Percentiles rank a stretch among this genome's conserved stretches.
Conservation (phyloP, 1,139 yeast genomes). For the Tardiomyces blankii region DNA sequence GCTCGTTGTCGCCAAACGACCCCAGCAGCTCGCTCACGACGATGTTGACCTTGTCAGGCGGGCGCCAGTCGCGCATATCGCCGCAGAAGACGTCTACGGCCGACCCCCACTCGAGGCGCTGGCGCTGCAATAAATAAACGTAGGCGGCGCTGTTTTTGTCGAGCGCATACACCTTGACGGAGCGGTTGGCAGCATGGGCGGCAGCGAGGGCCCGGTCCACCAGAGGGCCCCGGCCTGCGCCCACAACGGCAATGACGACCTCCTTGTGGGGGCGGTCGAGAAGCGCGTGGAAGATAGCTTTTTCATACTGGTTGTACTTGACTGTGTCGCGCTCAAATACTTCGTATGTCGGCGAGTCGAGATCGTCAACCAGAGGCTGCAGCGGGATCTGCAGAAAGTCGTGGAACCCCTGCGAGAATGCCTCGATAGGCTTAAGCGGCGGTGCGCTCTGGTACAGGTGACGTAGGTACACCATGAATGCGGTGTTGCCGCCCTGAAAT, state of each 20-base stretch:
- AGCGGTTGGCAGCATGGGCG: slow-evolving; percentile 24
- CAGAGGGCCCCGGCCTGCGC: slow-evolving; percentile 83
- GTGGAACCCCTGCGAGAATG: slow-evolving; percentile 26
- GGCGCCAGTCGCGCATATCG: slow-evolving; percentile 47
- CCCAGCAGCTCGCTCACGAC: slow-evolving; percentile 77
- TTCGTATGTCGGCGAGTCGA: slow-evolving; percentile 50
- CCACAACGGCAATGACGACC: slow-evolving; percentile 45
- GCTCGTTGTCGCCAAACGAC: slow-evolving; percentile 85
- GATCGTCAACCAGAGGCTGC: slow-evolving; percentile 52
- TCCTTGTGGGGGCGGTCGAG: slow-evolving; percentile 23
- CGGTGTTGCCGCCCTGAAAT: slow-evolving; percentile 30
- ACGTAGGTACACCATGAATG: slow-evolving; percentile 43
- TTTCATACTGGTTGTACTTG: slow-evolving; percentile 57
- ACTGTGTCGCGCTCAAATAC: slow-evolving; percentile 57
- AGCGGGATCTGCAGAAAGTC: slow-evolving; percentile 47
- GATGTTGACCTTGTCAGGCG: slow-evolving; percentile 34
- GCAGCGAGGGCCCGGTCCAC: slow-evolving; percentile 43
- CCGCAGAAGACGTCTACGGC: slow-evolving; percentile 38
- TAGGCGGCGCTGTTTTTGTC: slow-evolving; percentile 66
- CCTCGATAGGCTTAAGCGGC: slow-evolving; percentile 24
- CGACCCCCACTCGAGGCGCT: slow-evolving; percentile 19
- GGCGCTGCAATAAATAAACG: slow-evolving; percentile 23
- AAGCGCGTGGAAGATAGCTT: slow-evolving; percentile 54
- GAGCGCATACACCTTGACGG: slow-evolving; percentile 39
- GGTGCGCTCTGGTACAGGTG: slow-evolving; percentile 33